Percentiles rank a stretch among this genome's conserved stretches.
phyloP scores from a whole-genome alignment of 2,329 filamentous ascomycete species.

The Penicillium sp. region DNA sequence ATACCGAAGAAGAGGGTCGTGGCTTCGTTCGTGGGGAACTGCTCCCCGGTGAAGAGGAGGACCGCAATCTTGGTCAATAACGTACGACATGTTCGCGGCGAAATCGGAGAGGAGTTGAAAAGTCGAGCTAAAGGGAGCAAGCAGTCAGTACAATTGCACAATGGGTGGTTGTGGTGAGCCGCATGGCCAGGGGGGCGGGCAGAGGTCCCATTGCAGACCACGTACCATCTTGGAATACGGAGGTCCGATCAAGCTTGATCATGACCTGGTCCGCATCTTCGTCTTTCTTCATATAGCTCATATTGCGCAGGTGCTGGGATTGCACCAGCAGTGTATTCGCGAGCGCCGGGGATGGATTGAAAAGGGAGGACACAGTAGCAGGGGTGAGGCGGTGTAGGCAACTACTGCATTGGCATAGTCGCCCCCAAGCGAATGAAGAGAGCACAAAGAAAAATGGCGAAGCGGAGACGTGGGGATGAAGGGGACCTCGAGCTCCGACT shows the following conservation, averaged over 20 bases:
- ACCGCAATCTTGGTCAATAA: constrained; percentile 96
- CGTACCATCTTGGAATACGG: constrained; percentile 97
- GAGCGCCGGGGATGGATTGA: constrained; percentile 18
- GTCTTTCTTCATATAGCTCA: constrained; percentile 99
- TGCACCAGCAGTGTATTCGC: constrained; percentile 29
- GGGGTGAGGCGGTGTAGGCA: constrained; percentile 23
- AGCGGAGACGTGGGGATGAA: constrained; percentile 16
- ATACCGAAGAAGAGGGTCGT: constrained; percentile 98
- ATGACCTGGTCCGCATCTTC: constrained; percentile 92
- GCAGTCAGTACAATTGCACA: constrained; percentile 9
- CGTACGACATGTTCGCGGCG: constrained; percentile 94
- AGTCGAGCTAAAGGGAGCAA: constrained; percentile 68
- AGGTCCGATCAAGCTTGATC: constrained; percentile 95
- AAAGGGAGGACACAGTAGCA: constrained; percentile 23
- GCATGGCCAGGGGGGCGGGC: constrained; percentile 24
- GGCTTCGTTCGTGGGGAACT: constrained; percentile 94
- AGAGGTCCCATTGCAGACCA: constrained; percentile 15
- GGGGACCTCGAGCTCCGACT: constrained; percentile 23
- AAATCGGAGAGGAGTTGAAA: constrained; percentile 97
- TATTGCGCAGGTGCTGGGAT: constrained; percentile 45
- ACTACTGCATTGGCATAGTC: constrained; percentile 25
- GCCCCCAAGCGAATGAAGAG: constrained; percentile 8
- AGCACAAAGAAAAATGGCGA: neutral
- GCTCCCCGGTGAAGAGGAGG: constrained; percentile 93
- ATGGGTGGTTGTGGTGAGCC: constrained; percentile 12